These are phyloP conservation scores for Paramecium caudatum DNA, from an alignment of 73 alveolate genomes.

Conservation along the genomic window DNA sequence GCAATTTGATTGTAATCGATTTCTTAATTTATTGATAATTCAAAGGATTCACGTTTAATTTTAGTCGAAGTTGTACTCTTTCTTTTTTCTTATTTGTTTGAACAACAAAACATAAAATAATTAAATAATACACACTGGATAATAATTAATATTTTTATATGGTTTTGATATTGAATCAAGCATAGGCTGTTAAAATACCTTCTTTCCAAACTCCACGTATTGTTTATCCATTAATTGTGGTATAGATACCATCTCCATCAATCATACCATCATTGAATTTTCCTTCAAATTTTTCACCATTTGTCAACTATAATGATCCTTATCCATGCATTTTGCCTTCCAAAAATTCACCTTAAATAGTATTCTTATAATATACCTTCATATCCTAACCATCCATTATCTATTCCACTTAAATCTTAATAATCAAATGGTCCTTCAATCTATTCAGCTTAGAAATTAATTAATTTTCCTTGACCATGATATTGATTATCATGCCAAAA, in stretches of 20 bases:
- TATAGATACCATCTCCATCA: constrained; percentile 54
- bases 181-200: constrained; percentile 37
- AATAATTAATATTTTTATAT: no score
- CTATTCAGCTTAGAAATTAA: constrained; percentile 59
- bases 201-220: constrained; percentile 63
- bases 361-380: constrained; percentile 18
- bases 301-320: constrained; percentile 51
- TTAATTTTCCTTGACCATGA: constrained; percentile 60
- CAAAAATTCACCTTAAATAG: constrained; percentile 47
- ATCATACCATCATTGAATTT: constrained; percentile 68
- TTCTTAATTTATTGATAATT: constrained; percentile 13
- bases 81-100: not conserved
- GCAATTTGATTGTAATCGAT: not conserved
- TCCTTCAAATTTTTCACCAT: constrained; percentile 66
- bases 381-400: constrained; percentile 67
- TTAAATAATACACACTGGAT: no score
- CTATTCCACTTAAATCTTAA: constrained; percentile 43
- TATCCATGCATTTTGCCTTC: constrained; percentile 68
- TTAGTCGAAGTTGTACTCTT: not conserved
- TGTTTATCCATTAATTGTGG: constrained; percentile 19
- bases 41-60: not conserved
- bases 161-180: constrained; percentile 3
- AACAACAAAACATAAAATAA: constrained; percentile 15
- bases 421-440: constrained; percentile 58
- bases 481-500: constrained; percentile 67